These are phyloP conservation scores for Ceratocystis lukuohia DNA, from an alignment of 2,329 filamentous ascomycete genomes.

Conservation along the genomic window DNA sequence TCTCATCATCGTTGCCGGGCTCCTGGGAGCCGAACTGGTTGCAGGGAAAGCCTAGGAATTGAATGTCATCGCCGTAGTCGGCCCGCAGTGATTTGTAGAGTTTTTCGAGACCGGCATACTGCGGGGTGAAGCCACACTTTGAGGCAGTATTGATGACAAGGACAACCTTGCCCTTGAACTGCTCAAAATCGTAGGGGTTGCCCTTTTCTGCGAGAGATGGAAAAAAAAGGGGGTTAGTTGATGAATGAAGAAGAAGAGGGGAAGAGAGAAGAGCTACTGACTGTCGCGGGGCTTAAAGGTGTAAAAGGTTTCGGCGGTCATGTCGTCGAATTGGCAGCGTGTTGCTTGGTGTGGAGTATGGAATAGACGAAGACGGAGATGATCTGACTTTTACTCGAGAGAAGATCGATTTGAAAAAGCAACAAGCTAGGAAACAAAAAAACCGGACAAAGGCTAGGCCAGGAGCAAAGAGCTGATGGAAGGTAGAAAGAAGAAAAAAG, in stretches of 20 bases:
- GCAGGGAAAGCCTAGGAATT: conserved; percentile 91
- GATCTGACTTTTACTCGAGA: neutral
- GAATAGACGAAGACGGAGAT: neutral
- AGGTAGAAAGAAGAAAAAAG: too few species aligned
- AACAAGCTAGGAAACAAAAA: neutral
- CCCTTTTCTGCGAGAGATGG: conserved; percentile 36
- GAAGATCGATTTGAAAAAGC: neutral
- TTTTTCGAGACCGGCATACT: conserved; percentile 81
- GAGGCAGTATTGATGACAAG: conserved; percentile 95
- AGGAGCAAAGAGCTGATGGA: neutral
- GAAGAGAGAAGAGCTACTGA: conserved; percentile 32
- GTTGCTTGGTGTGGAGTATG: neutral
- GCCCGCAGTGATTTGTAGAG: conserved; percentile 68
- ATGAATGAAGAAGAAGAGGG: neutral
- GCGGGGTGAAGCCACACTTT: conserved; percentile 97
- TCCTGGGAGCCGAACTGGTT: conserved; percentile 95
- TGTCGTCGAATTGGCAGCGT: neutral
- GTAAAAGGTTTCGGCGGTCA: conserved; percentile 42
- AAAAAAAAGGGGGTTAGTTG: conserved; percentile 11
- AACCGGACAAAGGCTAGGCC: neutral
- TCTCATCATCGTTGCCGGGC: conserved; percentile 67
- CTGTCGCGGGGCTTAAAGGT: conserved; percentile 76
- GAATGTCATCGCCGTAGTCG: conserved; percentile 61
- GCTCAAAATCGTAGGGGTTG: conserved; percentile 51
- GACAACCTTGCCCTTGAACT: conserved; percentile 82